Evolutionary conservation across 2,329 filamentous ascomycete genomes (phyloP).

Genomic region (Diaporthe ampelina): DNA sequence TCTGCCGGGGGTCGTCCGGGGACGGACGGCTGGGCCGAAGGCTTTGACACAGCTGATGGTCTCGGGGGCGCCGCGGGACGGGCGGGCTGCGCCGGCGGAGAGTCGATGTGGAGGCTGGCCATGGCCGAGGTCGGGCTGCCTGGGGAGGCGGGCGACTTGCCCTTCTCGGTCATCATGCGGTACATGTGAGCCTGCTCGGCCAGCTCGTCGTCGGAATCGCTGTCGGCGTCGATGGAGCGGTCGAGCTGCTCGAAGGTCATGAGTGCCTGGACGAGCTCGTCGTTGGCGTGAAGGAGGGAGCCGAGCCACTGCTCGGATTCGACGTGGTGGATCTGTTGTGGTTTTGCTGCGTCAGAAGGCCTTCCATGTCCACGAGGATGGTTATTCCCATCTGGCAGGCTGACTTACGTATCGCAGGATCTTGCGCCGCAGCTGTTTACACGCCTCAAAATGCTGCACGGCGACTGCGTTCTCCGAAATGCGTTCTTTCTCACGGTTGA

Average conservation of each 20-base stretch:
- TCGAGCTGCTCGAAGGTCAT: slow-evolving; percentile 97
- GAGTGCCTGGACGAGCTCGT: slow-evolving; percentile 92
- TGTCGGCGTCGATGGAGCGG: slow-evolving; percentile 82
- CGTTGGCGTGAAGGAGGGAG: slow-evolving; percentile 91
- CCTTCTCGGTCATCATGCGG: slow-evolving; percentile 68
- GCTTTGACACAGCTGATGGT: slow-evolving; percentile 61
- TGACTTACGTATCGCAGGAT: slow-evolving; percentile 82
- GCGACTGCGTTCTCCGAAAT: slow-evolving; percentile 88
- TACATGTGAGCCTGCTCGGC: slow-evolving; percentile 77
- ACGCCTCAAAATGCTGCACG: slow-evolving; percentile 83
- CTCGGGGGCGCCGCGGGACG: slow-evolving; percentile 63
- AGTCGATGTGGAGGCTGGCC: slow-evolving; percentile 58
- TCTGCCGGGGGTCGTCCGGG: slow-evolving; percentile 60
- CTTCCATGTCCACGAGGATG: background rate
- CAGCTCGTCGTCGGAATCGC: slow-evolving; percentile 77
- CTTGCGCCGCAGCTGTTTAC: slow-evolving; percentile 86
- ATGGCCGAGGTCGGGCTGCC: slow-evolving; percentile 58
- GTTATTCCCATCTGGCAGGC: background rate
- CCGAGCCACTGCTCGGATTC: slow-evolving; percentile 94
- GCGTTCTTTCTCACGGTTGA: slow-evolving; percentile 89
- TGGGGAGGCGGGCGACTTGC: slow-evolving; percentile 62
- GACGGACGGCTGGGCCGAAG: slow-evolving; percentile 64
- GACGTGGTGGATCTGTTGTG: slow-evolving; percentile 82
- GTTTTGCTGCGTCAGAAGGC: background rate
- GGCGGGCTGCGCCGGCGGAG: slow-evolving; percentile 53